Conservation (phyloP, 192 early-diverging fungal species). For the Rhizoclosmatium globosum region DNA sequence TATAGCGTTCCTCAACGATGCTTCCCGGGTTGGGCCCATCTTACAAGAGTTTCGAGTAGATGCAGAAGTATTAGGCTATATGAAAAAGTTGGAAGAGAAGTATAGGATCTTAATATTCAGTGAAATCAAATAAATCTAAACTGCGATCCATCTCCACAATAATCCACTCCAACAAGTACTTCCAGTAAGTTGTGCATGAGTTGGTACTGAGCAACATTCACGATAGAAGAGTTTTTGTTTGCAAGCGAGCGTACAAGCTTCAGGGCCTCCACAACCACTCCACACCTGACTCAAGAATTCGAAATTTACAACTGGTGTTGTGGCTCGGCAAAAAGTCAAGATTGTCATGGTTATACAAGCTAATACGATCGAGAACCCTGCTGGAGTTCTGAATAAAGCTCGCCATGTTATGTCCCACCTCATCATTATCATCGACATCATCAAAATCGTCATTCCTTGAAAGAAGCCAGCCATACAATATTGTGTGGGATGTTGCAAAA, state of each 20-base stretch:
- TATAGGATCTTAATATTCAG: slow-evolving; percentile 44
- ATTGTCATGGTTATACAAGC: background rate
- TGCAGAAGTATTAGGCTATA: slow-evolving; percentile 41
- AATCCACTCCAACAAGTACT: slow-evolving; percentile 19
- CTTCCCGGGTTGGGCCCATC: slow-evolving; percentile 4
- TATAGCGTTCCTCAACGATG: slow-evolving; percentile 44
- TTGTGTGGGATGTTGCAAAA: slow-evolving; percentile 22
- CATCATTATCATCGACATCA: slow-evolving; percentile 9
- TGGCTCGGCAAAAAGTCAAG: background rate
- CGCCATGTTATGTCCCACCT: slow-evolving; percentile 19
- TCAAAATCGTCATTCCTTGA: slow-evolving; percentile 22
- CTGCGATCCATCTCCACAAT: slow-evolving; percentile 11
- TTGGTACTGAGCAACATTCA: slow-evolving; percentile 25
- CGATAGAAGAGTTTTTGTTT: slow-evolving; percentile 4
- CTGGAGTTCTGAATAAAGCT: slow-evolving; percentile 25
- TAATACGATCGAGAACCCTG: slow-evolving; percentile 10
- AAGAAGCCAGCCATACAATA: slow-evolving; percentile 22
- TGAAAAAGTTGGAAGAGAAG: slow-evolving; percentile 48
- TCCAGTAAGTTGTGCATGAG: background rate
- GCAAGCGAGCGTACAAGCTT: slow-evolving; percentile 26
- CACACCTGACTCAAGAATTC: slow-evolving; percentile 25
- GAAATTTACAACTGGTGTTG: slow-evolving; percentile 14
- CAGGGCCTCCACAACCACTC: slow-evolving; percentile 12
- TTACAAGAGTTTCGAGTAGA: slow-evolving; percentile 34
- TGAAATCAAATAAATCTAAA: slow-evolving; percentile 3